Conservation (phyloP, 441 rosid genomes). For the Breynia disticha region DNA sequence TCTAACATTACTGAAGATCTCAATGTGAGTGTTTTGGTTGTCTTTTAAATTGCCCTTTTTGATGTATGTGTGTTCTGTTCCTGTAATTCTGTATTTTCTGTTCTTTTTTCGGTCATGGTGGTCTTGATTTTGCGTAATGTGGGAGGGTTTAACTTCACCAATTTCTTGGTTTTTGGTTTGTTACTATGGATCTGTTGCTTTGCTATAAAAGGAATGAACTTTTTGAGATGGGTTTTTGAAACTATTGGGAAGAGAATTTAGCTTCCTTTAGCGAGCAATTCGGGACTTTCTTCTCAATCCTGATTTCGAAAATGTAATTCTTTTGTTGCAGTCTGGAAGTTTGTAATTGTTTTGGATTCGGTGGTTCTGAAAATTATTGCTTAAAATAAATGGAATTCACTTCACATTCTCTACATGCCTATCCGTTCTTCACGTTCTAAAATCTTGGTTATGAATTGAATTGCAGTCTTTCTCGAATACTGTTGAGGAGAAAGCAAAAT, state of each 20-base stretch:
- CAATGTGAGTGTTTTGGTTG: conserved; percentile 29
- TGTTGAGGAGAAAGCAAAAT: conserved; percentile 90
- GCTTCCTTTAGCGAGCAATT: not conserved
- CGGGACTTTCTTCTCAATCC: not conserved
- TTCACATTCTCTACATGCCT: not conserved
- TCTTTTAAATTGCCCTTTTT: not conserved
- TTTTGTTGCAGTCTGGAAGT: not conserved
- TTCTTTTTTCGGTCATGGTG: not conserved
- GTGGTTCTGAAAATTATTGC: no score
- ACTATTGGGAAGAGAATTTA: not conserved
- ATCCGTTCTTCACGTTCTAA: conserved; percentile 3
- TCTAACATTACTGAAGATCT: conserved; percentile 64
- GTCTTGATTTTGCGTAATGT: conserved; percentile 17
- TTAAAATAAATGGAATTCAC: no score
- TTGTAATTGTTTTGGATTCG: no score
- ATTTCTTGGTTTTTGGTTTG: not conserved
- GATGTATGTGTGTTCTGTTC: not conserved
- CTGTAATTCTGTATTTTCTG: not conserved
- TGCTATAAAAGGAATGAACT: conserved; percentile 6
- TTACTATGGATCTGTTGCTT: conserved; percentile 24
- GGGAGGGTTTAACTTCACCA: conserved; percentile 14
- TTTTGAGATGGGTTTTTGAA: conserved; percentile 18
- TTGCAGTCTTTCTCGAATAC: conserved; percentile 66
- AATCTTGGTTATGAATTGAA: not conserved
- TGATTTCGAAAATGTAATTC: not conserved